These are phyloP conservation scores for Incumbomyces delicatus DNA, from an alignment of 2,329 filamentous ascomycete genomes.

Conservation along the genomic window DNA sequence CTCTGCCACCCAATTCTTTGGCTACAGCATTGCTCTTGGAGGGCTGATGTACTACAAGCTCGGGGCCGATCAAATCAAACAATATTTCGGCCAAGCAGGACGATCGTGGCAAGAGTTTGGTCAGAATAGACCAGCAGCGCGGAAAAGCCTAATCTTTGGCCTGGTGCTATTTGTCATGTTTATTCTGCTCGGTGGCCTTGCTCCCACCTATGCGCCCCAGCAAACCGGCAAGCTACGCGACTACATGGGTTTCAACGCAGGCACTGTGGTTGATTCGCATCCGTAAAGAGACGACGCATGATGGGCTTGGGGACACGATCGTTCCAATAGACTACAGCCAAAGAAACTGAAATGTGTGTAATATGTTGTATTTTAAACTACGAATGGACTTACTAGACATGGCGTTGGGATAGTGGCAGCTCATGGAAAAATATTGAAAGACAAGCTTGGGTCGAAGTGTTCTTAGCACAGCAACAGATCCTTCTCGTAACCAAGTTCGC, in stretches of 20 bases:
- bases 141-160: conserved; percentile 65
- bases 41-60: conserved; percentile 62
- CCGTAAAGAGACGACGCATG: not conserved
- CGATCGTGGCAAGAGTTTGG: conserved; percentile 84
- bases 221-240: conserved; percentile 19
- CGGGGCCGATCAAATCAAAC: conserved; percentile 66
- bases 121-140: conserved; percentile 61
- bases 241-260: conserved; percentile 9
- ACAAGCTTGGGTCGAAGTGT: not conserved
- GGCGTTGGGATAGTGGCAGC: conserved; percentile 1
- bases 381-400: not conserved
- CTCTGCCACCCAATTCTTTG: conserved; percentile 60
- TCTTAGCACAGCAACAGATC: not conserved
- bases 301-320: not conserved
- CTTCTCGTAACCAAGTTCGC: too few species aligned
- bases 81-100: conserved; percentile 60
- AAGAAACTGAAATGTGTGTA: conserved; percentile 1
- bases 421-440: not conserved
- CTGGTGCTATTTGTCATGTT: conserved; percentile 56
- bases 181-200: conserved; percentile 58
- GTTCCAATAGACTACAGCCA: not conserved
- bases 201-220: conserved; percentile 40
- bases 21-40: conserved; percentile 62
- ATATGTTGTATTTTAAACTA: conserved; percentile 4
- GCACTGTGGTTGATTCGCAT: not conserved